Evolutionary conservation across 2,329 filamentous ascomycete genomes (phyloP).

Genomic region (Sphaerostilbella broomeana): DNA sequence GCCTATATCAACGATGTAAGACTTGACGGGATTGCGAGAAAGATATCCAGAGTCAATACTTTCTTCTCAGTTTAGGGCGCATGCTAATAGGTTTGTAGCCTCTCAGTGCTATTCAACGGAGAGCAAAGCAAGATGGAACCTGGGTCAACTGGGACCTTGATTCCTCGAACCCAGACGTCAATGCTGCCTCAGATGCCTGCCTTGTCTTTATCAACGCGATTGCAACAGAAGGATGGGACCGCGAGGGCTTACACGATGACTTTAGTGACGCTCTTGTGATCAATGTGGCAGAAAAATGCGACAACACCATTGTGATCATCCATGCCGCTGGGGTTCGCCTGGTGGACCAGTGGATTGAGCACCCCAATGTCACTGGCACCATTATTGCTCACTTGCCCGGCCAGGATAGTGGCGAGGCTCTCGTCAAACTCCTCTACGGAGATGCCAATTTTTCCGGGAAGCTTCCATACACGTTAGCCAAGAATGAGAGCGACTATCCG

Average conservation of each 20-base stretch:
- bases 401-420: slow-evolving; percentile 54
- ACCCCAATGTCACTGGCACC: slow-evolving; percentile 58
- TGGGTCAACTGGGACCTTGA: slow-evolving; percentile 45
- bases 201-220: slow-evolving; percentile 78
- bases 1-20: slow-evolving; percentile 43
- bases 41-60: not conserved
- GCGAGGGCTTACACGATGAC: slow-evolving; percentile 61
- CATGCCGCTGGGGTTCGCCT: slow-evolving; percentile 57
- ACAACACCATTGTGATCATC: slow-evolving; percentile 57
- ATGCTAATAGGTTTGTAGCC: slow-evolving; percentile 31
- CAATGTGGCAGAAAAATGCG: slow-evolving; percentile 53
- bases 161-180: slow-evolving; percentile 28
- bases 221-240: slow-evolving; percentile 69
- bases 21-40: too few species aligned
- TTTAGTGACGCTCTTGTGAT: slow-evolving; percentile 54
- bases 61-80: not conserved
- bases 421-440: slow-evolving; percentile 53
- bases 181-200: slow-evolving; percentile 52
- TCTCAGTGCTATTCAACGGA: slow-evolving; percentile 50
- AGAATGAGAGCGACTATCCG: slow-evolving; percentile 44
- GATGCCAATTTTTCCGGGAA: slow-evolving; percentile 48
- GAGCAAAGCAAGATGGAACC: slow-evolving; percentile 46
- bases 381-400: slow-evolving; percentile 59
- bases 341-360: slow-evolving; percentile 57
- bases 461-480: slow-evolving; percentile 56